Evolutionary conservation across 2,329 filamentous ascomycete species (phyloP).

Genomic region (Penicillium janthinellum): DNA sequence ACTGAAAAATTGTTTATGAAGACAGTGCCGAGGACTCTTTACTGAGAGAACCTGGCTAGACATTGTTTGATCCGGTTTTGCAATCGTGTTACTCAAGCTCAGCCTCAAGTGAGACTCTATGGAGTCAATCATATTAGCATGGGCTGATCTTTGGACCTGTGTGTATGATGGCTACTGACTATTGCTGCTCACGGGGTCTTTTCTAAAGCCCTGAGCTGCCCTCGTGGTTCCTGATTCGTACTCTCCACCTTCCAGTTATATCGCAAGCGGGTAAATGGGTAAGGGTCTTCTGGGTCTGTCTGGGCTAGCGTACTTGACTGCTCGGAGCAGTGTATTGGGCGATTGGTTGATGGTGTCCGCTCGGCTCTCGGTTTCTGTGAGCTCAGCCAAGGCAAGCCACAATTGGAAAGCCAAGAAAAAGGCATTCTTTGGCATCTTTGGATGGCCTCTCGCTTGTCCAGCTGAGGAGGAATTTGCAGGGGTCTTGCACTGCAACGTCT

Average conservation of each 20-base stretch:
- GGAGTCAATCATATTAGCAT: neutral
- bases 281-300: neutral
- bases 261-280: neutral
- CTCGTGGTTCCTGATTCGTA: neutral
- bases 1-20: no score
- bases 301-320: neutral
- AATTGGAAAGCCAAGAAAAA: neutral
- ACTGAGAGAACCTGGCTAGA: no score
- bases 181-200: neutral
- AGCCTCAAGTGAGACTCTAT: neutral
- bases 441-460: neutral
- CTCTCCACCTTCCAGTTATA: neutral
- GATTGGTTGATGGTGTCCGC: neutral
- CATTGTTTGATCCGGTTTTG: neutral
- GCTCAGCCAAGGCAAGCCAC: conserved; percentile 2
- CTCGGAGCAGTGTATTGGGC: neutral
- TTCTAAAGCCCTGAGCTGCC: neutral
- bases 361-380: neutral
- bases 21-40: no score
- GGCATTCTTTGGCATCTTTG: neutral
- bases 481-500: conserved; percentile 3
- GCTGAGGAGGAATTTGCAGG: neutral
- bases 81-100: neutral
- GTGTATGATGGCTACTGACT: neutral
- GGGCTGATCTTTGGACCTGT: neutral